These are phyloP conservation scores for Pyrenophora tritici-repentis DNA, from an alignment of 2,329 filamentous ascomycete genomes.

Conservation along the genomic window DNA sequence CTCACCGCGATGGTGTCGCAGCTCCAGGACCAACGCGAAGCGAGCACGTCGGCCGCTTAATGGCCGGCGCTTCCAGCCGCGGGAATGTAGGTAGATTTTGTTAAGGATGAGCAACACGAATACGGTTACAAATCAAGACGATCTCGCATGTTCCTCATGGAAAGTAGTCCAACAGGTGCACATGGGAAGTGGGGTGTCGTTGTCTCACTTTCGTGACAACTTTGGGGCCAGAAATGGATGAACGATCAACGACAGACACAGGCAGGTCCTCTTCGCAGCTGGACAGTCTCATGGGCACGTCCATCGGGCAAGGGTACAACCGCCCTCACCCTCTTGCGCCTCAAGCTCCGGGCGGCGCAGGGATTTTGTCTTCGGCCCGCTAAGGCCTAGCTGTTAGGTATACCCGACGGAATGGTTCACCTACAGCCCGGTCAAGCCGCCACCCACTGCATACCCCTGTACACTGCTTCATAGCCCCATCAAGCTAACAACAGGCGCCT, in stretches of 20 bases:
- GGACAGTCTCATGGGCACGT: constrained; percentile 16
- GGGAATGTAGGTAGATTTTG: constrained; percentile 15
- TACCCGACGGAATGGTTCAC: constrained; percentile 37
- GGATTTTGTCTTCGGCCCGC: constrained; percentile 41
- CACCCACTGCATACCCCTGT: constrained; percentile 12
- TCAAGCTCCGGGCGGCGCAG: constrained; percentile 33
- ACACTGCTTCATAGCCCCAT: constrained; percentile 31
- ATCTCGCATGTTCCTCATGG: constrained; percentile 16
- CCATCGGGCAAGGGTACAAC: constrained; percentile 23
- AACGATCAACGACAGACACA: constrained; percentile 22
- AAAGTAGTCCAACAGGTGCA: constrained; percentile 19
- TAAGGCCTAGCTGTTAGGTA: constrained; percentile 24
- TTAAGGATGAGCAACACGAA: constrained; percentile 11
- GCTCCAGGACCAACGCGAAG: constrained; percentile 43
- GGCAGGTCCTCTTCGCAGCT: constrained; percentile 11
- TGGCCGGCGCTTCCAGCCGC: constrained; percentile 45
- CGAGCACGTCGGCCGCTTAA: constrained; percentile 37
- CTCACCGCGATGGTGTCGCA: constrained; percentile 47
- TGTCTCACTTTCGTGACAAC: constrained; percentile 25
- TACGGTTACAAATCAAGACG: constrained; percentile 18
- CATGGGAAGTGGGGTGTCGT: constrained; percentile 21
- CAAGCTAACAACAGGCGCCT: constrained; percentile 46
- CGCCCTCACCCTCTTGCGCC: constrained; percentile 33
- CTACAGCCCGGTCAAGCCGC: constrained; percentile 30
- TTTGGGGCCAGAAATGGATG: constrained; percentile 21